Evolutionary conservation across 495 filamentous ascomycete genomes (phyloP), one percentile per base, ranked within the genome.

Genomic region (Neurospora discreta): DNA sequence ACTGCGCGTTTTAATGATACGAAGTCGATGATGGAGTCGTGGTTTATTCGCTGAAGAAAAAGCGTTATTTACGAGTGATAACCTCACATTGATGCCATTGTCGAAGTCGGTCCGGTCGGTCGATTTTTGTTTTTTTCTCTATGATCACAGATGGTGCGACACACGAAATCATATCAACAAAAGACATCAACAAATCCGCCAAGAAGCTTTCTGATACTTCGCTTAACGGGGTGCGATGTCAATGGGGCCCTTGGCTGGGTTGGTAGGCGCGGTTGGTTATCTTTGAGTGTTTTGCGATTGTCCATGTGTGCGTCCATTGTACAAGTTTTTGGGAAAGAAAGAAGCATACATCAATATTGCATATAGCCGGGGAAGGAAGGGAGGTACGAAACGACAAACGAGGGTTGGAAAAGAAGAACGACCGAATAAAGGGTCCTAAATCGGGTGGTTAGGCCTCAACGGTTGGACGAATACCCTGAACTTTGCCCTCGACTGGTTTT

Each of bases 311-410:
- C 52, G 52, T 65, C 15, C 52, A 65, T 65, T 65, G 52, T 65
- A 65, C 26, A 65, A 33, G 52, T 33, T 33, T 65, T 39, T 67
- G 69, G 33, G 23, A 58, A 65, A 52, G 42, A 71, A 60, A 65
- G 43, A 52, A 52, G 52, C 69, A 67, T 71, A 58, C 42, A n/a
- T 43, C 18, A 70, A 58, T 65, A 67, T 71, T 71, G 33, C 23
- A 38, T 67, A 71, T 71, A 30, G 13, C 36, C 26, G 40, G n/a
- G 46, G 36, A 30, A 18, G 26, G 69, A 43, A 30, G 26, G 43
- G 20, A 70, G n/a, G 23, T n/a, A 30, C 23, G 18, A n/a, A 52
- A 43, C 23, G 39, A 70, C 69, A 70, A 70, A 46, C 3, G 36
- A 58, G 30, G 42, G 69, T 26, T 33, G 26, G 33, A 33, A 38